Evolutionary conservation across 495 filamentous ascomycete genomes (phyloP).

Genomic region (Hypoxylon lienhwacheense): DNA sequence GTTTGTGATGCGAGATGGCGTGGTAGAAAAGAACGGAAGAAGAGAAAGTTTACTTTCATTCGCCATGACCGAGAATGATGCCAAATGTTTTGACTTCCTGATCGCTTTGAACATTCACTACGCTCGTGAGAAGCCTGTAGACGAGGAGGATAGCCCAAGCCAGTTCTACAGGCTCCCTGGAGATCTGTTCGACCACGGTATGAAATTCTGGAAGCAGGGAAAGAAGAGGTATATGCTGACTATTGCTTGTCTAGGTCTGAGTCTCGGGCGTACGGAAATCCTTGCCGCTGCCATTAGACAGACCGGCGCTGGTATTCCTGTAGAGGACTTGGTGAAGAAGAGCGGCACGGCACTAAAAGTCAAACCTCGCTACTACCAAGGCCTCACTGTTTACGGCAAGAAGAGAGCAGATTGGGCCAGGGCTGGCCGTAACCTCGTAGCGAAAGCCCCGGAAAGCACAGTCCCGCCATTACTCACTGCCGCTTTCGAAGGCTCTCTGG

Average conservation of each 20-base stretch:
- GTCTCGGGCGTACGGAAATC: constrained; percentile 41
- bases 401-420: constrained; percentile 66
- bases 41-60: constrained; percentile 34
- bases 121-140: constrained; percentile 23
- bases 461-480: constrained; percentile 62
- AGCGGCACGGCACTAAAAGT: constrained; percentile 59
- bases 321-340: constrained; percentile 62
- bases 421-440: constrained; percentile 49
- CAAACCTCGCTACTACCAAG: constrained; percentile 70
- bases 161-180: constrained; percentile 43
- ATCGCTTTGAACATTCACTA: constrained; percentile 41
- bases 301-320: constrained; percentile 64
- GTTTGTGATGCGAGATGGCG: constrained; percentile 29
- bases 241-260: no score
- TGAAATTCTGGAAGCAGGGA: no score
- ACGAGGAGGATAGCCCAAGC: constrained; percentile 30
- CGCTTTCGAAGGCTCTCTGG: constrained; percentile 58
- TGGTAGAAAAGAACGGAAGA: neutral
- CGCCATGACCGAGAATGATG: constrained; percentile 40
- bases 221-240: no score
- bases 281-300: constrained; percentile 47
- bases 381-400: constrained; percentile 69
- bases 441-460: constrained; percentile 24
- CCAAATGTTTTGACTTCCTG: constrained; percentile 41
- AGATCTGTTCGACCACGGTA: constrained; percentile 34